Percentiles rank a stretch among this genome's conserved stretches.
These are phyloP conservation scores for Aspergillus texensis DNA, from an alignment of 2,329 filamentous ascomycete species.

Conservation along the genomic window DNA sequence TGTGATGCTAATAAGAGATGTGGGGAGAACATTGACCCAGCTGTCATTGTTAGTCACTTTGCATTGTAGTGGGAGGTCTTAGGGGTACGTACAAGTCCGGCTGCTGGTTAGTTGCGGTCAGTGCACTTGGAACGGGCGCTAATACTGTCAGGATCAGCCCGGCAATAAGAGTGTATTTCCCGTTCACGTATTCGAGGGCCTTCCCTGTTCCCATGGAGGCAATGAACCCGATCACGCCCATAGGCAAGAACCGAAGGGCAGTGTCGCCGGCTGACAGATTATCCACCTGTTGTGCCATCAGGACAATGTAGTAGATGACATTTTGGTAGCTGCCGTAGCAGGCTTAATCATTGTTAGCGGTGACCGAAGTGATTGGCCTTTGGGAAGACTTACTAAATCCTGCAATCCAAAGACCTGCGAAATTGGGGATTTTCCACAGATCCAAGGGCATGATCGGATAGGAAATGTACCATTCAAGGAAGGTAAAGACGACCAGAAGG, in stretches of 20 bases:
- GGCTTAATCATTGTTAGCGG: conserved; percentile 28
- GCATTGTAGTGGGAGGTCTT: not conserved
- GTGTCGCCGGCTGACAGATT: conserved; percentile 43
- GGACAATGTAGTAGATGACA: conserved; percentile 47
- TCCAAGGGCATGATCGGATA: conserved; percentile 52
- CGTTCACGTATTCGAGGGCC: conserved; percentile 43
- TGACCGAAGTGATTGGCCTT: fast-evolving
- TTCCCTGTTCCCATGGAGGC: conserved; percentile 39
- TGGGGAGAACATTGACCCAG: conserved; percentile 45
- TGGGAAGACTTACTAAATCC: conserved; percentile 39
- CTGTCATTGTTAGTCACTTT: conserved; percentile 21
- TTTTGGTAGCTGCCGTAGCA: conserved; percentile 49
- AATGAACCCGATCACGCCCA: conserved; percentile 44
- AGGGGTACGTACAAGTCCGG: conserved; percentile 26
- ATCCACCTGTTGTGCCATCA: conserved; percentile 46
- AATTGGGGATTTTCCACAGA: conserved; percentile 51
- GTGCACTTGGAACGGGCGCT: conserved; percentile 39
- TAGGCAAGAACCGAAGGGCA: conserved; percentile 45
- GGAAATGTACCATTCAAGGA: conserved; percentile 47
- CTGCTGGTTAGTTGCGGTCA: conserved; percentile 24
- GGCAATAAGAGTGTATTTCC: conserved; percentile 39
- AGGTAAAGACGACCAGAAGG: conserved; percentile 42
- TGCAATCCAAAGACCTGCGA: conserved; percentile 49
- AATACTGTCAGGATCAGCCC: conserved; percentile 41
- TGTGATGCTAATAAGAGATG: conserved; percentile 43